Conservation (phyloP, 1,284 basidiomycete genomes). For the Vanrija sp. region DNA sequence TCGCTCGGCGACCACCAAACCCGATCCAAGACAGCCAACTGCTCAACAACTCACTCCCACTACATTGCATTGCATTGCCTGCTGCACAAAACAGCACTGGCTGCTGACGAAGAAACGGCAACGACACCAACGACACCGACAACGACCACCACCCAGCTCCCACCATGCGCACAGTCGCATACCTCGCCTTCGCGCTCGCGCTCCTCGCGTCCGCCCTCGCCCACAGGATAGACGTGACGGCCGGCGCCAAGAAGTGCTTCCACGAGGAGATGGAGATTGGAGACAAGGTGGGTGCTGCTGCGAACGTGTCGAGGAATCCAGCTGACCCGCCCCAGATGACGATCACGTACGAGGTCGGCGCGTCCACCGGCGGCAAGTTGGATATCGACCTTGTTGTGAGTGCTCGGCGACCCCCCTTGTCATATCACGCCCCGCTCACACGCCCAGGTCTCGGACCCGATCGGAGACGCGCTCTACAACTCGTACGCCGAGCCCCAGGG, state of each 20-base stretch:
- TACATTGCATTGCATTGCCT: background rate
- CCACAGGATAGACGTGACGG: constrained; percentile 58
- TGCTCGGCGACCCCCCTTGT: constrained; percentile 7
- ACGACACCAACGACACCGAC: background rate
- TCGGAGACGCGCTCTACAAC: constrained; percentile 64
- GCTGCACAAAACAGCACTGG: background rate
- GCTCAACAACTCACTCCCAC: background rate
- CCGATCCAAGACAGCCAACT: background rate
- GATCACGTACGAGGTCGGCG: constrained; percentile 94
- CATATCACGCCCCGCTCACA: background rate
- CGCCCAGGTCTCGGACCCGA: constrained; percentile 71
- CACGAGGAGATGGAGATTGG: constrained; percentile 93
- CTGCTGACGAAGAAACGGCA: background rate
- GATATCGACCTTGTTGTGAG: constrained; percentile 94
- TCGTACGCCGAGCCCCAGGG: constrained; percentile 86
- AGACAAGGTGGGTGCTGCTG: constrained; percentile 66
- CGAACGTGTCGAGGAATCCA: background rate
- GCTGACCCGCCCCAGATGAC: constrained; percentile 70
- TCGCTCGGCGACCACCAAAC: too few species aligned
- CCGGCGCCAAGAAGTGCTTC: constrained; percentile 90
- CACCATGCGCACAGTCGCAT: constrained; percentile 10
- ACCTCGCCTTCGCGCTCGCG: constrained; percentile 19
- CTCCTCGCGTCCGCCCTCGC: constrained; percentile 30
- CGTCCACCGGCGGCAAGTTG: constrained; percentile 70
- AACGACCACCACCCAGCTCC: background rate